These are phyloP conservation scores for Dissophora globulifera DNA, from an alignment of 192 early-diverging fungal genomes.

Conservation along the genomic window DNA sequence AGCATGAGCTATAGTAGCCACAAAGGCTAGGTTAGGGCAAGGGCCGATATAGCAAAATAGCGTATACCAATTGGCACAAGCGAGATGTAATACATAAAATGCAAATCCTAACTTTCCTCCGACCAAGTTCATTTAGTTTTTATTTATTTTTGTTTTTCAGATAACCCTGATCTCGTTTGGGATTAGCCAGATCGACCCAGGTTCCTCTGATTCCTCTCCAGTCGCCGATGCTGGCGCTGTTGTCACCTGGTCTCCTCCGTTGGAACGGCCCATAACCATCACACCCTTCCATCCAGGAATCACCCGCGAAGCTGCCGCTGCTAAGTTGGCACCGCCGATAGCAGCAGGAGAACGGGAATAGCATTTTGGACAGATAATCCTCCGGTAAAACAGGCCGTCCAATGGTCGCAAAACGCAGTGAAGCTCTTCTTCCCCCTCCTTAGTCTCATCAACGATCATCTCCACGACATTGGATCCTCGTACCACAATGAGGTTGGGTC, in stretches of 20 bases:
- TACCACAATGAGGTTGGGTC: not conserved
- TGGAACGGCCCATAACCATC: conserved; percentile 5
- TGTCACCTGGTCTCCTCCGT: too few relatives aligned
- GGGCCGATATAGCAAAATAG: too few relatives aligned
- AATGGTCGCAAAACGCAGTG: conserved; percentile 17
- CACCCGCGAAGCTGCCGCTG: too few relatives aligned
- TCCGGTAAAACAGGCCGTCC: conserved; percentile 26
- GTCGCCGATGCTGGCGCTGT: too few relatives aligned
- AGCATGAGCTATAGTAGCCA: too few relatives aligned
- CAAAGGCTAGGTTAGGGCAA: too few relatives aligned
- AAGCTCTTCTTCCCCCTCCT: conserved; percentile 6
- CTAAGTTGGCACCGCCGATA: not conserved
- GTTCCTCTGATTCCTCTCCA: not conserved
- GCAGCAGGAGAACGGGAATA: too few relatives aligned
- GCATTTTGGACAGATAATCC: conserved; percentile 20
- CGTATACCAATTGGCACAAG: too few relatives aligned
- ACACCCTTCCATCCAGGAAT: conserved; percentile 30
- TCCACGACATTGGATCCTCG: conserved; percentile 9
- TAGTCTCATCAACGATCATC: not conserved
- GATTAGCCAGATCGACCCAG: conserved; percentile 16
- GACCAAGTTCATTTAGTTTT: too few relatives aligned
- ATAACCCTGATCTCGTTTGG: conserved; percentile 11
- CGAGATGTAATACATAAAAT: too few relatives aligned
- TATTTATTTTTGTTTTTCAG: not conserved
- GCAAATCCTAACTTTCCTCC: too few relatives aligned